Evolutionary conservation across 345 rosid genomes (phyloP), one percentile per base, ranked within the genome.

Genomic region (Murraya koenigii): DNA sequence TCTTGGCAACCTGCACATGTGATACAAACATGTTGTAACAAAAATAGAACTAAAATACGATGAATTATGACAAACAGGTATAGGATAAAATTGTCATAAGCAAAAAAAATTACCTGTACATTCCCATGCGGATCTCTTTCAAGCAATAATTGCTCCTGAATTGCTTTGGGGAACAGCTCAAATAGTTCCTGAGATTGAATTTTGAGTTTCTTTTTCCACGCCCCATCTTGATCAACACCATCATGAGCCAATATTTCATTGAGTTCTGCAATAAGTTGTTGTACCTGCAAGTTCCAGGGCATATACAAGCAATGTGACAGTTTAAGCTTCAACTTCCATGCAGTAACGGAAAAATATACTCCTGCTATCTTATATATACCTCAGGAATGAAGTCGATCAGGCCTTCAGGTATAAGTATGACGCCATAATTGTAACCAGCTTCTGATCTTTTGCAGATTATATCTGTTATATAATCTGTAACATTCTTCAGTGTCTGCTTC

Each of bases 341-440:
- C 5, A 22, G 35, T 35, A n/a, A 68, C 13, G 65, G 36, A 33
- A 54, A 52, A 13, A 55, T 25, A 35, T 13, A 35, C 25, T 7
- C 32, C 32, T 23, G 22, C 41, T 65, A 14, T 60, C 58, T 25
- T 5, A 20, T 72, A 17, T 20, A 4, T 83, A 83, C 91, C 91
- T 88, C 91, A 3, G 91, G 91, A 75, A 88, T 88, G 77, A 88
- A 88, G 67, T 88, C 91, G 54, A 88, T 88, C 47, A 88, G 81
- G 80, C 91, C 91, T 81, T 88, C 91, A 11, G 91, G 88, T 68
- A 88, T 78, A 60, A 88, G 89, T 69, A 88, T 83, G 69, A 86
- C 84, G 67, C 91, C 91, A 78, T 88, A 86, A 73, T 86, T 82
- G 68, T 79, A 86, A 52, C 87, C 86, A 59, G 77, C 78, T 28